A percentile compares a stretch with the other conserved stretches of the same genome.
Evolutionary conservation across 139 green algal genomes (phyloP).

Genomic region (Closterium sp.): DNA sequence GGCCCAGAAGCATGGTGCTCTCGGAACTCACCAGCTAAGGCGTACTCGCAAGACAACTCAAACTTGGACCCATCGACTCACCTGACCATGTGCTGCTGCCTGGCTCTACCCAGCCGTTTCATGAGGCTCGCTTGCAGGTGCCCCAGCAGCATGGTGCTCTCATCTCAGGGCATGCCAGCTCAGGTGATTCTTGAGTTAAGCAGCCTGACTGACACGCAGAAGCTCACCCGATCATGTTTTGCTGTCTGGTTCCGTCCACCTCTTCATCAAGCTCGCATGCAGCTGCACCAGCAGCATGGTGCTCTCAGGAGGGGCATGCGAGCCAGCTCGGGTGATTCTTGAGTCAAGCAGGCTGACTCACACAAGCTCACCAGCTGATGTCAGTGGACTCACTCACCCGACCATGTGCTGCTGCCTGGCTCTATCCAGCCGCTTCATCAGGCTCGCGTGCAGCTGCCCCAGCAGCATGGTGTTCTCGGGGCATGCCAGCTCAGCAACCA

Average conservation of each 20-base stretch:
- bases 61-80: background rate
- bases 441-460: constrained; percentile 11
- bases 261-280: no score
- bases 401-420: background rate
- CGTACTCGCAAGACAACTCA: background rate
- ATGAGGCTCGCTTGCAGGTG: constrained; percentile 16
- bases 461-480: constrained; percentile 13
- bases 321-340: no score
- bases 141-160: background rate
- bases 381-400: background rate
- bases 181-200: no score
- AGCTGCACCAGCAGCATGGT: no score
- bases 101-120: background rate
- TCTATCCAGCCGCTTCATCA: background rate
- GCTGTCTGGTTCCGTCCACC: no score
- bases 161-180: no score
- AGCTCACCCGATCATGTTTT: no score
- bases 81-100: background rate
- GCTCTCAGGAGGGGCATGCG: no score
- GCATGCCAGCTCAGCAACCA: constrained; percentile 19
- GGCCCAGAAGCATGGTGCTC: background rate
- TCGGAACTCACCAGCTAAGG: background rate
- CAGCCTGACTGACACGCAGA: no score
- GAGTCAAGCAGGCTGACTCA: no score
- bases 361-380: no score